Evolutionary conservation across 495 filamentous ascomycete genomes (phyloP), one percentile per base, ranked within the genome.

Genomic region (Penicillium herquei): DNA sequence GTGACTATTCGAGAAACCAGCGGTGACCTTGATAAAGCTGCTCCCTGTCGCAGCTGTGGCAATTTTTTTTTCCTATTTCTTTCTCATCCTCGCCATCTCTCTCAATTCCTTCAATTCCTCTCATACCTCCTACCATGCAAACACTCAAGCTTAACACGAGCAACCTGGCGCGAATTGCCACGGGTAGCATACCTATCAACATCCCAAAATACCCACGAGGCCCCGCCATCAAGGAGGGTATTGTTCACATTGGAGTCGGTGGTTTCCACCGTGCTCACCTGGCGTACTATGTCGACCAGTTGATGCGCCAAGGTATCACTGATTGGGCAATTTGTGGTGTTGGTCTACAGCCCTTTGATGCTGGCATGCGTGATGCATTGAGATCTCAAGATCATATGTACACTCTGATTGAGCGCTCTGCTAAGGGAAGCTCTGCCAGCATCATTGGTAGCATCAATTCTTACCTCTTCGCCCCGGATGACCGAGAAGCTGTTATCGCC

Each of bases 211-310:
- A 76, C 57, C 41, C 44, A 49, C 75, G 75, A 48, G 66, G 63
- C 56, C 53, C 30, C 39, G 69, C 70, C 17, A 72, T 78, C 64
- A 79, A 79, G 65, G 76, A 79, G 59, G 76, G 76, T 33, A 79
- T 79, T 45, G 75, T 79, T 42, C 76, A 79, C 52, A 55, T 79
- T 45, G 76, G 76, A 7, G 75, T 79, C 0, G 76, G 76, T 35
- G 76, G 76, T 61, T 79, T 79, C 73, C 76, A 79, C 68, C 60
- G 76, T 26, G 73, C 76, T 48, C 76, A 79, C 37, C 65, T 79
- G 64, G 76, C 76, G 31, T 71, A 78, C 53, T 79, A 79, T 46
- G 63, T 79, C 43, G 62, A 79, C 65, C 61, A 70, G 34, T 62
- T 79, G 57, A 78, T 78, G 76, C 65, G 78, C 31, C 70, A 78